Base-by-base conservation (phyloP, 306 rosid genomes). In the Rosa lucieae region DNA sequence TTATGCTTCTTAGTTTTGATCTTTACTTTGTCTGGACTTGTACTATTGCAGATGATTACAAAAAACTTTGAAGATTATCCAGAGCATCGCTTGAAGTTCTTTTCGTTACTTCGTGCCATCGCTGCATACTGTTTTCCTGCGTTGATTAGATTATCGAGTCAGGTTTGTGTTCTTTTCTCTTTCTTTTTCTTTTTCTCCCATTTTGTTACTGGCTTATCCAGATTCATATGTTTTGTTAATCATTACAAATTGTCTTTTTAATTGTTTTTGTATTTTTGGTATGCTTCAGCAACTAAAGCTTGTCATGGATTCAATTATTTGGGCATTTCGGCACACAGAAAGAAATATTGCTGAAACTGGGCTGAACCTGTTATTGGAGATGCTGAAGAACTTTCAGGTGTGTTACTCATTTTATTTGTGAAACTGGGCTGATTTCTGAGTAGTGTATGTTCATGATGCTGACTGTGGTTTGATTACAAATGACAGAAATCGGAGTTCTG, bases 241-340 rank as follows among this genome's bases (percentile, higher is more conserved):
- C 29, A 26, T 75, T 9, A 43, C 5, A 15, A n/a, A 14, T 13
- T 21, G 21, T 39, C 21, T 10, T 1, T 32, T 32, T 9, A 43
- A 72, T 37, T 56, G 23, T 74, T 40, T 74, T 13, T 12, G 2
- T 26, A 3, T 46, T 48, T 77, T 46, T 80, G 53, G 58, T 74
- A 35, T 68, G 5, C 75, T 12, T 80, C 96, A 96, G 99, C 99
- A 96, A 89, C 86, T 96, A 59, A 96, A 96, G 86, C 99, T 96
- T 82, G 95, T 96, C 62, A 90, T 96, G 97, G 99, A 96, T 87
- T 96, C 99, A 77, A 93, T 96, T 77, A 90, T 90, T 78, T 91
- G 99, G 99, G 99, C 98, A 9, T 91, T 96, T 82, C 93, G 99
- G 84, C 99, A 96, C 81, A 96, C 99, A 0, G 98, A 96, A 84